Evolutionary conservation across 2,329 filamentous ascomycete species (phyloP).

Genomic region (Sphaceloma murrayae): DNA sequence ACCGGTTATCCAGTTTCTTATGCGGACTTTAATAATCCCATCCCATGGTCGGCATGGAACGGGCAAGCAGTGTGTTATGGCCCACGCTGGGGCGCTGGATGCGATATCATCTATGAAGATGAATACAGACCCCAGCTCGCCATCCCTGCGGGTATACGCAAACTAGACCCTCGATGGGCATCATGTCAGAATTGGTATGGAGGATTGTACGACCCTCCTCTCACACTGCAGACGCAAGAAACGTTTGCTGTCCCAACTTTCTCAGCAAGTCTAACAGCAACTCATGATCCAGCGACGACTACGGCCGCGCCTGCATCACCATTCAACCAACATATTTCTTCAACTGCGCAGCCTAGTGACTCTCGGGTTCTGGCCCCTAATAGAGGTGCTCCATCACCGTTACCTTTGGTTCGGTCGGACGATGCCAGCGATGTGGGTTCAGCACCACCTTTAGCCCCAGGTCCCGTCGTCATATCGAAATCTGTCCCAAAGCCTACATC

Average conservation of each 20-base stretch:
- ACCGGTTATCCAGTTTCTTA: conserved; percentile 26
- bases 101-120: conserved; percentile 24
- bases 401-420: no score
- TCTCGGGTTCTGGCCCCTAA: no score
- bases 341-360: no score
- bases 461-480: no score
- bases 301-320: conserved; percentile 20
- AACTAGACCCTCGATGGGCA: conserved; percentile 23
- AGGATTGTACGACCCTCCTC: conserved; percentile 26
- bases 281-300: conserved; percentile 15
- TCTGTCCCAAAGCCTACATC: no score
- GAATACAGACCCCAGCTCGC: conserved; percentile 23
- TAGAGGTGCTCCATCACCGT: no score
- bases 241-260: conserved; percentile 18
- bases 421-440: no score
- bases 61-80: conserved; percentile 22
- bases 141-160: conserved; percentile 24
- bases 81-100: conserved; percentile 14
- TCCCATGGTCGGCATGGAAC: conserved; percentile 26
- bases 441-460: no score
- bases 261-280: neutral
- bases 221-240: conserved; percentile 19
- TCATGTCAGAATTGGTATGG: conserved; percentile 25
- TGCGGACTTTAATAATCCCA: conserved; percentile 25
- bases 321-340: no score